A percentile compares a stretch with the other conserved stretches of the same genome.
Evolutionary conservation across 805 yeast genomes (phyloP).

Genomic region (Saccharomyces kudriavzevii): DNA sequence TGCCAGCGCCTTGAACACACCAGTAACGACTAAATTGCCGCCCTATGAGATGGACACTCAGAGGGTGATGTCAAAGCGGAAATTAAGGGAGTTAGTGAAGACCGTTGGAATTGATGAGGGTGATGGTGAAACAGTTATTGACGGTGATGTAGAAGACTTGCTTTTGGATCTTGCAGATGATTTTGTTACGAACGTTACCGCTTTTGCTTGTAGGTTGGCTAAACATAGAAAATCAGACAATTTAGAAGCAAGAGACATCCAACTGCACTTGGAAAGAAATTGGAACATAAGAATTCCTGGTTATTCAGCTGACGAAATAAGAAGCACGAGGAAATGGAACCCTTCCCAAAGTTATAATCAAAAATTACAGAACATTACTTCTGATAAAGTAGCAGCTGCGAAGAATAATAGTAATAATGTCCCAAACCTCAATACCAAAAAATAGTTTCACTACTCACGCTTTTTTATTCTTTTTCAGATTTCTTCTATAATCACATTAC

Average conservation of each 20-base stretch:
- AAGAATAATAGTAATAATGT: neutral
- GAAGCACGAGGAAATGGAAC: slow-evolving; percentile 65
- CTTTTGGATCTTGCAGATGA: slow-evolving; percentile 91
- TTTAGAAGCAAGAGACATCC: slow-evolving; percentile 82
- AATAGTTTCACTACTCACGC: neutral
- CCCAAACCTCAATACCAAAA: neutral
- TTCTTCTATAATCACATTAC: neutral
- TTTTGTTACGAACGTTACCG: slow-evolving; percentile 81
- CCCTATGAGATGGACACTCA: slow-evolving; percentile 76
- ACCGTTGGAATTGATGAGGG: slow-evolving; percentile 81
- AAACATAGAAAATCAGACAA: slow-evolving; percentile 87
- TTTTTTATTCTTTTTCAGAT: neutral
- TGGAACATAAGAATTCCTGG: slow-evolving; percentile 97
- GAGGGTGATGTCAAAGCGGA: slow-evolving; percentile 80
- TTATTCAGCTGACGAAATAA: slow-evolving; percentile 80
- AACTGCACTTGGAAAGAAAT: slow-evolving; percentile 81
- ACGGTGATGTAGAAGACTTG: slow-evolving; percentile 92
- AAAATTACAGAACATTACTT: slow-evolving; percentile 44
- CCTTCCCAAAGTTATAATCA: slow-evolving; percentile 57
- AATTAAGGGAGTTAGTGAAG: slow-evolving; percentile 77
- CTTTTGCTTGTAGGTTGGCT: slow-evolving; percentile 90
- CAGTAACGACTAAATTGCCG: slow-evolving; percentile 67
- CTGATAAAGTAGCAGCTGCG: slow-evolving; percentile 16
- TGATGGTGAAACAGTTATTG: slow-evolving; percentile 82
- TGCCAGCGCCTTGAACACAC: slow-evolving; percentile 65